These are phyloP conservation scores for Leucocoprinus sp. DNA, from an alignment of 768 basidiomycete genomes.

Conservation along the genomic window DNA sequence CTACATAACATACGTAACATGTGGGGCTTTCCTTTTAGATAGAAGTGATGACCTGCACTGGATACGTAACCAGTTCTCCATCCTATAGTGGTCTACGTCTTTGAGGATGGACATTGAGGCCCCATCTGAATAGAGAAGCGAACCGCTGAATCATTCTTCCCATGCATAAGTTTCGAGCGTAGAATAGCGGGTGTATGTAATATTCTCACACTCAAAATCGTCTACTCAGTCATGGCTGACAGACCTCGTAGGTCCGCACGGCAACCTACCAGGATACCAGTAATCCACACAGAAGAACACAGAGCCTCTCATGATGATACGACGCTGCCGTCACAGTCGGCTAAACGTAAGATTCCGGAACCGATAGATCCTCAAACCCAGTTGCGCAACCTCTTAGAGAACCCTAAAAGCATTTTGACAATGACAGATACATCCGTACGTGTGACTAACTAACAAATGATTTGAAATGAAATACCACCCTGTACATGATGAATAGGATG, in stretches of 20 bases:
- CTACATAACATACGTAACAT: too few relatives aligned
- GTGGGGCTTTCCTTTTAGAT: too few relatives aligned
- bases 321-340: slow-evolving; percentile 11
- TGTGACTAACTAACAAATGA: slow-evolving; percentile 9
- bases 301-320: slow-evolving; percentile 4
- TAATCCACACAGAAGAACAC: slow-evolving; percentile 11
- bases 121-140: too few relatives aligned
- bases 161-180: too few relatives aligned
- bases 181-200: not conserved
- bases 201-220: not conserved
- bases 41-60: too few relatives aligned
- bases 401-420: slow-evolving; percentile 40
- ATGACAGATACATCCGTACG: slow-evolving; percentile 44
- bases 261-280: slow-evolving; percentile 12
- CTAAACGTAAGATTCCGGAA: slow-evolving; percentile 24
- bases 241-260: slow-evolving; percentile 23
- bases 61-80: too few relatives aligned
- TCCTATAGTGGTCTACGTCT: too few relatives aligned
- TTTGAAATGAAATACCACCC: slow-evolving; percentile 5
- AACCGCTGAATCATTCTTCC: too few relatives aligned
- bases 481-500: slow-evolving; percentile 9
- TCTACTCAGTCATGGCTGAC: slow-evolving; percentile 16
- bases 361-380: slow-evolving; percentile 24
- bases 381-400: slow-evolving; percentile 32
- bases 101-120: too few relatives aligned